Percentiles rank a stretch among this genome's conserved stretches.
Evolutionary conservation across 805 yeast species (phyloP).

Genomic region (Komagataella kurtzmanii): DNA sequence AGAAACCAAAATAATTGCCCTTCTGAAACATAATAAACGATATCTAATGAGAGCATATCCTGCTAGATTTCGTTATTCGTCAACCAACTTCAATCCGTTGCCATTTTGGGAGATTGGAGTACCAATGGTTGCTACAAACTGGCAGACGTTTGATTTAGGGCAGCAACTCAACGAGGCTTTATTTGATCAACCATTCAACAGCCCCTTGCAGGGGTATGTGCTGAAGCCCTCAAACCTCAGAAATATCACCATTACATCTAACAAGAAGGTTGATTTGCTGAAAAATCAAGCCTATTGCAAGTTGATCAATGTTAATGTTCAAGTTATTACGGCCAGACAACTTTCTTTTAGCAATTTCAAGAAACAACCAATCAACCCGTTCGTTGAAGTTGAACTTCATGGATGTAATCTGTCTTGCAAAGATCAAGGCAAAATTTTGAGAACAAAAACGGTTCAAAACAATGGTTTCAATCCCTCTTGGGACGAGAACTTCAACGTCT

Average conservation of each 20-base stretch:
- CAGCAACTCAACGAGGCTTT: constrained; percentile 80
- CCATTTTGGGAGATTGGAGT: constrained; percentile 74
- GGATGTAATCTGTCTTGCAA: constrained; percentile 20
- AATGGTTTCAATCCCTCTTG: constrained; percentile 88
- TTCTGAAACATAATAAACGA: constrained; percentile 65
- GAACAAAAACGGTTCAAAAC: constrained; percentile 26
- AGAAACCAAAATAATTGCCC: constrained; percentile 32
- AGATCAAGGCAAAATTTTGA: constrained; percentile 9
- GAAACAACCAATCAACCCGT: constrained; percentile 39
- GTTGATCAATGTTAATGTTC: constrained; percentile 20
- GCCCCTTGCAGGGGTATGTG: constrained; percentile 46
- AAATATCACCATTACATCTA: constrained; percentile 6
- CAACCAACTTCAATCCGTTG: constrained; percentile 74
- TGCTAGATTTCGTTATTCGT: constrained; percentile 57
- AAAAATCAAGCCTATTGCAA: constrained; percentile 10
- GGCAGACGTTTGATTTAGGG: constrained; percentile 89
- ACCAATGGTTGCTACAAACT: constrained; percentile 93
- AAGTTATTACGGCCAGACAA: constrained; percentile 71
- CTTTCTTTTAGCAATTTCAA: constrained; percentile 50
- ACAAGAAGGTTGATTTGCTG: constrained; percentile 7
- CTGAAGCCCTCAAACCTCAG: constrained; percentile 45
- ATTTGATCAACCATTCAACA: constrained; percentile 43
- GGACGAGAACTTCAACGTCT: constrained; percentile 42
- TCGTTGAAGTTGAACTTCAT: constrained; percentile 43
- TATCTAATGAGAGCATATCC: constrained; percentile 84